Conservation (phyloP, 139 green algal species). For the Zygnema cylindricum region DNA sequence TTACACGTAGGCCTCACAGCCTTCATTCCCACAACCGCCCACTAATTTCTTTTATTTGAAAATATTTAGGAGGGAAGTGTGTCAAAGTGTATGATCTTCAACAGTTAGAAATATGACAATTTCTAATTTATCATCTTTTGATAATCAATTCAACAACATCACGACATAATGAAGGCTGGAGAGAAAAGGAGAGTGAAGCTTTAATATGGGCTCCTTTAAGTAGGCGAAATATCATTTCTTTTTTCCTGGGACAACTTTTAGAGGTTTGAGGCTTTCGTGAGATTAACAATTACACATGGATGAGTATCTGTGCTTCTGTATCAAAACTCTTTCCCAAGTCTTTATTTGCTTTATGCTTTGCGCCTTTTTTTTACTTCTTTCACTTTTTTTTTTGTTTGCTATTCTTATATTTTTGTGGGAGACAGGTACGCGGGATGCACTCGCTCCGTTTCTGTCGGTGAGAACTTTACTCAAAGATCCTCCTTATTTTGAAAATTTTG, state of each 20-base stretch:
- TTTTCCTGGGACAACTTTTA: not conserved
- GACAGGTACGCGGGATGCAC: conserved; percentile 37
- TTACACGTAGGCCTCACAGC: conserved; percentile 82
- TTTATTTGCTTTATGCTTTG: not conserved
- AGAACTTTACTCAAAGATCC: no score
- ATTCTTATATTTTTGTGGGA: not conserved
- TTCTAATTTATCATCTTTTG: no score
- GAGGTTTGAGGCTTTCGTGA: not conserved
- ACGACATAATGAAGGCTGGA: no score
- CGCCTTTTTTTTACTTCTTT: not conserved
- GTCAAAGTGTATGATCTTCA: no score
- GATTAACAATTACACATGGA: not conserved
- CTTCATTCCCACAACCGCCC: no score
- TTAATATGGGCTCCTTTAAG: not conserved
- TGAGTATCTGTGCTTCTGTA: not conserved
- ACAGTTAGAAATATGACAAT: no score
- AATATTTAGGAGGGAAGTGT: no score
- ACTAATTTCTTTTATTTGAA: no score
- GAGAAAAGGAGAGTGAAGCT: no score
- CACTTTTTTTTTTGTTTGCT: conserved; percentile 1
- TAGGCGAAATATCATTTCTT: not conserved
- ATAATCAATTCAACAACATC: no score
- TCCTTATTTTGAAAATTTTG: no score
- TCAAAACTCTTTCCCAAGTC: not conserved
- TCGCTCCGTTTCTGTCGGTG: conserved; percentile 37